phyloP scores from a whole-genome alignment of 495 filamentous ascomycete genomes.

The Halenospora varia region DNA sequence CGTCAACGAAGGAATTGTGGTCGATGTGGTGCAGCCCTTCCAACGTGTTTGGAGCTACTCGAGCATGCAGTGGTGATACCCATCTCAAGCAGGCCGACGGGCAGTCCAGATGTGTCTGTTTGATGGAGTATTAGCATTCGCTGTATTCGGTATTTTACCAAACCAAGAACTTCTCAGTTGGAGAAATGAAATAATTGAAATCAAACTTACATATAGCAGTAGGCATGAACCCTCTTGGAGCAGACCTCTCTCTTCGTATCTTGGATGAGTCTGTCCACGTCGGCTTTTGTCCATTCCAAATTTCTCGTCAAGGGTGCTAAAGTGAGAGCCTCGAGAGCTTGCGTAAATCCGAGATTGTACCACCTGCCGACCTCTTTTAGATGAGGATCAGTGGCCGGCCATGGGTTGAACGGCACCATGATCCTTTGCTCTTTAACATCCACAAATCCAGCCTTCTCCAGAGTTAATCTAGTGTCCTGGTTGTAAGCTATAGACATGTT shows the following conservation, averaged over 20 bases:
- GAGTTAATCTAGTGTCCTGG: conserved; percentile 53
- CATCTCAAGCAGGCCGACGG: conserved; percentile 13
- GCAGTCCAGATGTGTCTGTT: conserved; percentile 27
- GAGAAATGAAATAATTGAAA: background rate
- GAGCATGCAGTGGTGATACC: background rate
- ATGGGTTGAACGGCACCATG: conserved; percentile 70
- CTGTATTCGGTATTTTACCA: background rate
- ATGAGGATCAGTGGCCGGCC: conserved; percentile 67
- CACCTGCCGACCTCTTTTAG: conserved; percentile 71
- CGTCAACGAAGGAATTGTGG: background rate
- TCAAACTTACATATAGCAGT: conserved; percentile 67
- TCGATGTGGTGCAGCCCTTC: background rate
- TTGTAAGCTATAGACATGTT: conserved; percentile 65
- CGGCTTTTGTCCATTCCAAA: conserved; percentile 57
- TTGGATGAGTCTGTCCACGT: conserved; percentile 56
- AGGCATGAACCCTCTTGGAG: conserved; percentile 62
- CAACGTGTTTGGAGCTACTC: background rate
- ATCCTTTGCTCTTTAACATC: conserved; percentile 76
- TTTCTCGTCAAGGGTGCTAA: conserved; percentile 71
- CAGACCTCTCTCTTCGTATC: conserved; percentile 67
- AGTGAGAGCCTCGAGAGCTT: conserved; percentile 69
- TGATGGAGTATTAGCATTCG: background rate
- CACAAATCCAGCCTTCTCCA: conserved; percentile 73
- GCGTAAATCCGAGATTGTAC: conserved; percentile 76
- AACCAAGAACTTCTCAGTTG: background rate